Conservation (phyloP, 148 eudicot species). For the Rhododendron griersonianum region DNA sequence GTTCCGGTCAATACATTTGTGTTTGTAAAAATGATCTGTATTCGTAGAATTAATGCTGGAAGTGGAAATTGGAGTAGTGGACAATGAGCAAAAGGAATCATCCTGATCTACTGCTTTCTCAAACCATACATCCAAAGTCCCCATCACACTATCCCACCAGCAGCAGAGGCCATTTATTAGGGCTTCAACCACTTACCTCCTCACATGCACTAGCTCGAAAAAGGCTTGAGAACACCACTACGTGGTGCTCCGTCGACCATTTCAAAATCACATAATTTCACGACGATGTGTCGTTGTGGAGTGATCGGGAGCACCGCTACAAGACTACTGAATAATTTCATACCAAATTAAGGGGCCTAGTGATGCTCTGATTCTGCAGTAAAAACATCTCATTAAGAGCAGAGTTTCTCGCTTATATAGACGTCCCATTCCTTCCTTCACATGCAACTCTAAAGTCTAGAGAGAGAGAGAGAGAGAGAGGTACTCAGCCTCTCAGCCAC, state of each 20-base stretch:
- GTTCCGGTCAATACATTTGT: neutral
- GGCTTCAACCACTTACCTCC: neutral
- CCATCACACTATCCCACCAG: neutral
- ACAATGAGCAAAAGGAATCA: neutral
- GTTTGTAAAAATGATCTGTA: too few relatives aligned
- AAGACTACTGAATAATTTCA: too few relatives aligned
- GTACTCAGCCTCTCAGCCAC: neutral
- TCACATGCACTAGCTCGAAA: neutral
- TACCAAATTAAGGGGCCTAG: neutral
- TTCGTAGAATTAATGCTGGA: too few relatives aligned
- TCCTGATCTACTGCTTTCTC: neutral
- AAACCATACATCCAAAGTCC: neutral
- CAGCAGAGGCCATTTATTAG: constrained; percentile 2
- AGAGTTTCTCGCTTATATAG: neutral
- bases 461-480: neutral
- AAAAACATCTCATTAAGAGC: neutral
- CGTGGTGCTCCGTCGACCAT: too few relatives aligned
- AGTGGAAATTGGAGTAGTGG: neutral
- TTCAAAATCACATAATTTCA: too few relatives aligned
- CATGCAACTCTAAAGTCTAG: neutral
- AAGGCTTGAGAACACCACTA: too few relatives aligned
- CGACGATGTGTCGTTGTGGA: too few relatives aligned
- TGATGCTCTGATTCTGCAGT: neutral
- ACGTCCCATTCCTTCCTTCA: neutral
- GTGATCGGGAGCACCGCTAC: too few relatives aligned